phyloP scores from a whole-genome alignment of 208 protist species.

The Trypanosoma rangeli region DNA sequence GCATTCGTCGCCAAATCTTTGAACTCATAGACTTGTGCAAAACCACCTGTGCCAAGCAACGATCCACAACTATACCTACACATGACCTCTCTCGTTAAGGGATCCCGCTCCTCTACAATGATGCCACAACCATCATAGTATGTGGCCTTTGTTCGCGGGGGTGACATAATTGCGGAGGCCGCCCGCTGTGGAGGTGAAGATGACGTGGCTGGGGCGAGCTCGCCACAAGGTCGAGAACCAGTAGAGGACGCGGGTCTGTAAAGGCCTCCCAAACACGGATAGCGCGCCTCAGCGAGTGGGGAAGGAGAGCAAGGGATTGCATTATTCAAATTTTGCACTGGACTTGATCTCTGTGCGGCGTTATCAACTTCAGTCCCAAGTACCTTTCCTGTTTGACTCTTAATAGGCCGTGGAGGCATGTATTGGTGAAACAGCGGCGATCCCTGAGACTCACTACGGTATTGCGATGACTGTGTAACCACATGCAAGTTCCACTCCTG shows the following conservation, averaged over 20 bases:
- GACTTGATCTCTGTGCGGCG: constrained; percentile 15
- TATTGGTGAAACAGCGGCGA: constrained; percentile 22
- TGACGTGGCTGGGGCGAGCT: neutral
- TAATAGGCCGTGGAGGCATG: constrained; percentile 37
- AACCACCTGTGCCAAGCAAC: constrained; percentile 71
- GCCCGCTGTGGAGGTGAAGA: constrained; percentile 12
- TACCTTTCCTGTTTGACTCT: neutral
- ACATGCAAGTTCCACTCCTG: constrained; percentile 9
- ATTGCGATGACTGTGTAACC: neutral
- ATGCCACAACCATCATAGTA: constrained; percentile 34
- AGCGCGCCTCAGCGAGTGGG: constrained; percentile 40
- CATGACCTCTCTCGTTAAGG: constrained; percentile 29
- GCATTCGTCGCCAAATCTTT: constrained; percentile 33
- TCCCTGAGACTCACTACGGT: constrained; percentile 13
- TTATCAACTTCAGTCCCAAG: constrained; percentile 38
- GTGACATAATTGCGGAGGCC: constrained; percentile 22
- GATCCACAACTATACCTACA: constrained; percentile 42
- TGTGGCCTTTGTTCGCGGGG: constrained; percentile 6
- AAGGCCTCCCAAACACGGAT: constrained; percentile 9
- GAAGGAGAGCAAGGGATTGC: constrained; percentile 41
- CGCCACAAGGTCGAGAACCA: neutral
- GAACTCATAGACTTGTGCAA: constrained; percentile 61
- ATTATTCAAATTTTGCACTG: constrained; percentile 30
- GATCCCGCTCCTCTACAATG: constrained; percentile 44
- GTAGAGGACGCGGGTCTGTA: constrained; percentile 21